Evolutionary conservation across 2,329 filamentous ascomycete genomes (phyloP), one percentile per base, ranked within the genome.

Genomic region (Talaromyces sp.): DNA sequence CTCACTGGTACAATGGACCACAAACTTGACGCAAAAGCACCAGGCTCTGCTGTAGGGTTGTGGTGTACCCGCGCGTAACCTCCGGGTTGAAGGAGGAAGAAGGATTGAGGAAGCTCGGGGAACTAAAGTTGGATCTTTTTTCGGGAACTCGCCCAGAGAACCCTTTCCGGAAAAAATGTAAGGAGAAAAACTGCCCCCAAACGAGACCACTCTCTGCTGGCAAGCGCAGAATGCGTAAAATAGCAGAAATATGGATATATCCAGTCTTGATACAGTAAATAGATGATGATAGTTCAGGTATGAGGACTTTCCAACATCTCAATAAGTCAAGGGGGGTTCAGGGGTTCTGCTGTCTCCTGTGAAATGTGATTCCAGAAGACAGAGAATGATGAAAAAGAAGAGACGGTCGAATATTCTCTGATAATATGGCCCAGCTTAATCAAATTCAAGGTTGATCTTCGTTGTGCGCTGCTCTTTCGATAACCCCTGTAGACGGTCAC

Each of bases 1-100:
- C 73, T 68, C 62, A 75, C 74, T 67, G 60, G 62, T 67, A 54
- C 66, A 60, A 56, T 67, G 65, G 70, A 67, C 67, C 68, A 70
- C 66, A 65, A 68, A 67, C 68, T 68, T 67, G 69, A 71, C 70
- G 70, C 67, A 67, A 70, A 70, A 69, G 69, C 68, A 71, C 71
- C 70, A 71, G 70, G 70, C 71, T 72, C 72, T 71, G 72, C 69
- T 69, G 71, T 70, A 68, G 71, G 72, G 68, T 70, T 68, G 70
- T 72, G 70, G 72, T 70, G 70, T 72, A 70, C 72, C 72, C 72
- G 70, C 70, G 70, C 70, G 71, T 70, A 66, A 68, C 72, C 68
- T 69, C 71, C 71, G 69, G 72, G 72, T 72, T 72, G 64, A 65
- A 69, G 62, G 64, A 65, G 54, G 31, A 65, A 62, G 60, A 59